Conservation (phyloP, 2,329 filamentous ascomycete species). For the Claviceps citrina region DNA sequence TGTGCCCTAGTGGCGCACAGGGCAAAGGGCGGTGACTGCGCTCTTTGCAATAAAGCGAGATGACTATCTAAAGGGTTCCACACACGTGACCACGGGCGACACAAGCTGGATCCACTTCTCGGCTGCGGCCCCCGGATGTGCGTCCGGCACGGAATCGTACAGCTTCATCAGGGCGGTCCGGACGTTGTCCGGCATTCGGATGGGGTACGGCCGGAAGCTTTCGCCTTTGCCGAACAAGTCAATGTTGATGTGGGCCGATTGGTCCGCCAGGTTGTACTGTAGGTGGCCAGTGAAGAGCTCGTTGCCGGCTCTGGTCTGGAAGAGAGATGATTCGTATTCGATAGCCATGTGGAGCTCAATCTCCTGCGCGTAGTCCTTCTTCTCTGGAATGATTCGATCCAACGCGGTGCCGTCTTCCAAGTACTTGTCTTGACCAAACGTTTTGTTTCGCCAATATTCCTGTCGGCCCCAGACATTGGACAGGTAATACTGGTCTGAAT, state of each 20-base stretch:
- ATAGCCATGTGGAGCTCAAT: conserved; percentile 22
- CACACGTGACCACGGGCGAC: no score
- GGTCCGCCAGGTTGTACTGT: conserved; percentile 15
- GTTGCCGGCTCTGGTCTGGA: conserved; percentile 24
- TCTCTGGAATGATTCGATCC: conserved; percentile 11
- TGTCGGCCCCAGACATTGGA: conserved; percentile 28
- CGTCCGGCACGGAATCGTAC: conserved; percentile 16
- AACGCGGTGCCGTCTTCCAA: conserved; percentile 7
- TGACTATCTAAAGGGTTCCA: no score
- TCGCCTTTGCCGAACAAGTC: conserved; percentile 14
- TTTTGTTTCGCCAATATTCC: conserved; percentile 23
- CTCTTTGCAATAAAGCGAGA: no score
- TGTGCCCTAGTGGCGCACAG: no score
- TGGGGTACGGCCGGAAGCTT: conserved; percentile 15
- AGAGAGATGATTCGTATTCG: conserved; percentile 26
- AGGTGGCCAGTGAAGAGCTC: conserved; percentile 19
- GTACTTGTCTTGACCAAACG: conserved; percentile 11
- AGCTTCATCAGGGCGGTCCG: conserved; percentile 16
- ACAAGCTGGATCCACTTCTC: conserved; percentile 18
- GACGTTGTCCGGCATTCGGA: conserved; percentile 19
- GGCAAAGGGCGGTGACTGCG: no score
- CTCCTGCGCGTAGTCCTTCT: conserved; percentile 9
- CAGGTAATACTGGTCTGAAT: conserved; percentile 30
- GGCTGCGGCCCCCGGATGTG: conserved; percentile 14
- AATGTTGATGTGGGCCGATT: conserved; percentile 10